phyloP scores from a whole-genome alignment of 768 basidiomycete species.

The Mycena alexandri region DNA sequence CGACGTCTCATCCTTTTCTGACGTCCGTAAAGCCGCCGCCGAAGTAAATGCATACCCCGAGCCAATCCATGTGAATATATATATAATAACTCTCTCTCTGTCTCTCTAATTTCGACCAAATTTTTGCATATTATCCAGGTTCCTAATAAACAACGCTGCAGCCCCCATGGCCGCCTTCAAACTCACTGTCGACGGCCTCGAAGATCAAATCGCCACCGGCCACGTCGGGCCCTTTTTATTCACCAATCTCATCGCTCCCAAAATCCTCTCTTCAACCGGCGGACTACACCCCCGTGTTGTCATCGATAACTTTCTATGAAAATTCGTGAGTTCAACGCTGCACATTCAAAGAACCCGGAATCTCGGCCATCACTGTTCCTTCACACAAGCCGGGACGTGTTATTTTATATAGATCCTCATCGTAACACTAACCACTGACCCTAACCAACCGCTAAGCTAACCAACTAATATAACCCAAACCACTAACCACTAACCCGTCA shows the following conservation, averaged over 20 bases:
- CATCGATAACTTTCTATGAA: too few relatives aligned
- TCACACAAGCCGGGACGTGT: too few relatives aligned
- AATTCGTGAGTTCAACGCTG: conserved; percentile 4
- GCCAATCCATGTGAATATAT: conserved; percentile 13
- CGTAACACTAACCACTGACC: too few relatives aligned
- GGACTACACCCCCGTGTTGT: conserved; percentile 8
- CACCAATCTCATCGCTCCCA: conserved; percentile 7
- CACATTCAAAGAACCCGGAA: too few relatives aligned
- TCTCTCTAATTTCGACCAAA: background rate
- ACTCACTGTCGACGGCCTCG: conserved; percentile 12
- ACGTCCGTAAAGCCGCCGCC: conserved; percentile 11
- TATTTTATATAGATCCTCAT: too few relatives aligned
- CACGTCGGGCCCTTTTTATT: conserved; percentile 18
- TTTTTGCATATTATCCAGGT: background rate
- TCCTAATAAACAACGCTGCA: conserved; percentile 19
- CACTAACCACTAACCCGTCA: too few relatives aligned
- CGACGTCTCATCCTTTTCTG: conserved; percentile 20
- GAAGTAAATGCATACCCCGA: conserved; percentile 16
- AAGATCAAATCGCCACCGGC: conserved; percentile 8
- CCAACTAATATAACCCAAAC: too few relatives aligned
- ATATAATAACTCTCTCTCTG: background rate
- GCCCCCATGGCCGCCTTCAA: conserved; percentile 16
- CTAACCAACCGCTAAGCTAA: too few relatives aligned
- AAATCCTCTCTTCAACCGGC: background rate
- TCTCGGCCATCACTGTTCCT: too few relatives aligned